Base-by-base conservation (phyloP, 805 yeast genomes). In the Lipomyces spencermartinsiae region DNA sequence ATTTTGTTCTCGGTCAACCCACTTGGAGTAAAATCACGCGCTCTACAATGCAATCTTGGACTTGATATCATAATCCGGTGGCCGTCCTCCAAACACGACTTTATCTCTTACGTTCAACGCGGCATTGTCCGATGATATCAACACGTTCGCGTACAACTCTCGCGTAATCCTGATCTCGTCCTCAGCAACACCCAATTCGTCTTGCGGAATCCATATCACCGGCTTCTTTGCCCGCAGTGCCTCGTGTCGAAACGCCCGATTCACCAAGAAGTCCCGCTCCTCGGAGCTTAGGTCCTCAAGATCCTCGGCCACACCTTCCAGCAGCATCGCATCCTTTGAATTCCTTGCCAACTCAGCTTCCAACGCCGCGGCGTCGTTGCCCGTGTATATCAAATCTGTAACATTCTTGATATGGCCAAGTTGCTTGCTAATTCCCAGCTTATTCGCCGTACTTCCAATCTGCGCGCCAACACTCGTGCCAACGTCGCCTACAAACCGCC, bases 151-250 rank as follows among this genome's bases (percentile, higher is more conserved):
- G 64, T 66, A 77, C 39, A 64, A 61, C 54, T 34, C 63, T 39
- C 73, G 70, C 64, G 79, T 76, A 9, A 73, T 75, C 10, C 59
- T 58, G 1, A 77, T 75, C 62, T 79, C 80, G 63, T 79, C 79
- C 4, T 72, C 74, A 1, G 81, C 78, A 9, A 81, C 72, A 0
- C 83, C 83, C 9, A 76, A 71, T 22, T 66, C 70, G 70, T 84
- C 86, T 29, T 71, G 68, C 0, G 86, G 86, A 2, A 84, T 67
- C 86, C 86, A 83, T 1, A 84, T 74, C 33, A 80, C 73, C 10
- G 82, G 81, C 29, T 74, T 67, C 14, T 59, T 67, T 8, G 71
- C 67, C 29, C 76, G 69, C 19, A 76, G 64, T 4, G 77, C 76
- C 4, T 80, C 78, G 64, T 79, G 78, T 58, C 70, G 73, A 63